Evolutionary conservation across 257 asterid genomes (phyloP).

Genomic region (Coffea eugenioides): DNA sequence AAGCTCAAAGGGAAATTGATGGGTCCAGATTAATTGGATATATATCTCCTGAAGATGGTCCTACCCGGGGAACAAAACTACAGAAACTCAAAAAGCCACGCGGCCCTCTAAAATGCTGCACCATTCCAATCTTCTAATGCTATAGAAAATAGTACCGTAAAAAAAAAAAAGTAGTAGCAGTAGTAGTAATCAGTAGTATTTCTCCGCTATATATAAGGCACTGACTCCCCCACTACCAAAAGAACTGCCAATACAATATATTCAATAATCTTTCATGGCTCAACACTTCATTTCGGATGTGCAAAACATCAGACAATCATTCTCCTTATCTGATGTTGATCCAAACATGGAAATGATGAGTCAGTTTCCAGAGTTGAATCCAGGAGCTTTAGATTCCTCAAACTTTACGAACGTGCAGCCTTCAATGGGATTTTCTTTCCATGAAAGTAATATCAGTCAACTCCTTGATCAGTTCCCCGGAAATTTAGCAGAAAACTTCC

Average conservation of each 20-base stretch:
- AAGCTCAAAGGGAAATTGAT: not conserved
- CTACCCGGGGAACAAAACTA: slow-evolving; percentile 34
- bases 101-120: slow-evolving; percentile 30
- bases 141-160: not conserved
- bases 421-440: slow-evolving; percentile 35
- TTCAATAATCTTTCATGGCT: slow-evolving; percentile 32
- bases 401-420: slow-evolving; percentile 28
- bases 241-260: slow-evolving; percentile 11
- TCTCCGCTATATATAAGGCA: slow-evolving; percentile 16
- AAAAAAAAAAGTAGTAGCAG: not conserved
- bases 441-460: slow-evolving; percentile 26
- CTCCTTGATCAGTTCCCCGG: slow-evolving; percentile 32
- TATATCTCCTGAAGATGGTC: slow-evolving; percentile 42
- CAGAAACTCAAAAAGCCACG: slow-evolving; percentile 40
- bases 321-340: slow-evolving; percentile 44
- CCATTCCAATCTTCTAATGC: slow-evolving; percentile 2
- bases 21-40: slow-evolving; percentile 35
- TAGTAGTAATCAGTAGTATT: not conserved
- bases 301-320: slow-evolving; percentile 31
- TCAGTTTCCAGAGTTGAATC: slow-evolving; percentile 42
- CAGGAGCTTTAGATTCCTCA: slow-evolving; percentile 19
- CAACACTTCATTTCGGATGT: slow-evolving; percentile 34
- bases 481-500: slow-evolving; percentile 35
- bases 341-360: slow-evolving; percentile 36
- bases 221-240: not conserved